Base-by-base conservation (phyloP, 768 basidiomycete species). In the Crepidotus variabilis region DNA sequence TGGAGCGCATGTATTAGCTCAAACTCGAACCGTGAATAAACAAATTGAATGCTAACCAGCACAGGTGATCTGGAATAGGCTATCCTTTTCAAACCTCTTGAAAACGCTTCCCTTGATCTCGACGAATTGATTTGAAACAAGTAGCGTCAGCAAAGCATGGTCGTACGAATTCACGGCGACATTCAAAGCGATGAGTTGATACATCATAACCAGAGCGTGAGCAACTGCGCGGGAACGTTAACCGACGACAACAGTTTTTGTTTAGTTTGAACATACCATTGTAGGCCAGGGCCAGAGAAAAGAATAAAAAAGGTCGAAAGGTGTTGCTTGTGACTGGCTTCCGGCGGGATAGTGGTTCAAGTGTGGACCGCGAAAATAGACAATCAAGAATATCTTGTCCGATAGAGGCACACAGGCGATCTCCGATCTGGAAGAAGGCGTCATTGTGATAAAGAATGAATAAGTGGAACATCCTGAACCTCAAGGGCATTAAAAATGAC, bases 61-160 rank as follows among this genome's bases (percentile, higher is more conserved):
- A 63, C 97, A 99, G 48, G 94, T 95, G 57, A 99, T 95, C 71
- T 99, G 97, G 69, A 99, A 98, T 8, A 99, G 81, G 66, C 91
- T 98, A 65, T 99, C 97, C 69, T 98, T 99, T 69, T 98, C 97
- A 64, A 99, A 98, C 68, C 90, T 98, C 73, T 98, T 99, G 84
- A 99, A 99, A 1, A 99, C 97, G 67, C 92, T 94, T 33, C 96
- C 95, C 72, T 99, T 99, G 71, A 98, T 98, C 72, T 99, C 97
- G 33, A 98, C 96, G 65, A 99, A 98, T 70, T 99, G 97, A 67
- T 98, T 99, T 47, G 94, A 97, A 47, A 99, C 86, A 7, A 99
- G 80, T 0, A 99, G 81, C 0, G 95, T 97, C 39, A 99, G 78
- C 6, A 99, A 83, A 1, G 96, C 88, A 64, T 98, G 91, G 68